Percentiles rank a stretch among this genome's conserved stretches.
Conservation (phyloP, 2,329 filamentous ascomycete genomes). For the Trichoderma arundinaceum region DNA sequence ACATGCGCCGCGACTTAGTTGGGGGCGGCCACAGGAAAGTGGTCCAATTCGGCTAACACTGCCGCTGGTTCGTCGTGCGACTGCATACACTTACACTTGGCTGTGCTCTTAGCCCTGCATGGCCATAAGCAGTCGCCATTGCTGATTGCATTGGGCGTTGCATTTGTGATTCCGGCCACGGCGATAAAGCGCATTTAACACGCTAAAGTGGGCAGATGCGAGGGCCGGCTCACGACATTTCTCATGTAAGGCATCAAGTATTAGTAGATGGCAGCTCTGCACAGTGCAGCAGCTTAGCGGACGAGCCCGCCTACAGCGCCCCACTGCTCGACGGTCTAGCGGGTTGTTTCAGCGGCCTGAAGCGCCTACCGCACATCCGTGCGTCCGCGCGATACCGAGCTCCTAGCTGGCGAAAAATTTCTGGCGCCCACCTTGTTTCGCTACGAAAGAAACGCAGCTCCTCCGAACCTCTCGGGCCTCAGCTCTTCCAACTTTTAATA, state of each 20-base stretch:
- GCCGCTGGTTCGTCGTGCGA: constrained; percentile 8
- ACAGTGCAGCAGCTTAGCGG: constrained; percentile 12
- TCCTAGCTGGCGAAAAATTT: constrained; percentile 29
- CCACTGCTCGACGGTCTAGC: constrained; percentile 19
- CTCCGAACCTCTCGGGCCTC: constrained; percentile 12
- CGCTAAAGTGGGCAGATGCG: constrained; percentile 19
- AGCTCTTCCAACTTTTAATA: constrained; percentile 28
- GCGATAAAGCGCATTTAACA: too few relatives aligned
- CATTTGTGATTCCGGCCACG: not conserved
- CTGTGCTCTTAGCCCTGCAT: constrained; percentile 3
- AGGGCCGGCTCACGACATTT: not conserved
- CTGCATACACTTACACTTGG: constrained; percentile 28
- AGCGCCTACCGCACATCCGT: constrained; percentile 27
- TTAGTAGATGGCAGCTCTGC: not conserved
- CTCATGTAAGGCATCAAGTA: too few relatives aligned
- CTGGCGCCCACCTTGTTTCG: constrained; percentile 20
- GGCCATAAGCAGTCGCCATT: not conserved
- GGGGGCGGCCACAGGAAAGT: too few relatives aligned
- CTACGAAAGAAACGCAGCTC: constrained; percentile 13
- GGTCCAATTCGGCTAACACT: constrained; percentile 12
- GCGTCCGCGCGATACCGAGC: constrained; percentile 29
- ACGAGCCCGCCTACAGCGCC: constrained; percentile 24
- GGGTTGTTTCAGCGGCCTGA: constrained; percentile 22
- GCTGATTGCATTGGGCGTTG: constrained; percentile 1
- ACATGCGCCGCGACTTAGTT: not conserved